phyloP scores from a whole-genome alignment of 2,329 filamentous ascomycete species.

The Penicillium sp. region DNA sequence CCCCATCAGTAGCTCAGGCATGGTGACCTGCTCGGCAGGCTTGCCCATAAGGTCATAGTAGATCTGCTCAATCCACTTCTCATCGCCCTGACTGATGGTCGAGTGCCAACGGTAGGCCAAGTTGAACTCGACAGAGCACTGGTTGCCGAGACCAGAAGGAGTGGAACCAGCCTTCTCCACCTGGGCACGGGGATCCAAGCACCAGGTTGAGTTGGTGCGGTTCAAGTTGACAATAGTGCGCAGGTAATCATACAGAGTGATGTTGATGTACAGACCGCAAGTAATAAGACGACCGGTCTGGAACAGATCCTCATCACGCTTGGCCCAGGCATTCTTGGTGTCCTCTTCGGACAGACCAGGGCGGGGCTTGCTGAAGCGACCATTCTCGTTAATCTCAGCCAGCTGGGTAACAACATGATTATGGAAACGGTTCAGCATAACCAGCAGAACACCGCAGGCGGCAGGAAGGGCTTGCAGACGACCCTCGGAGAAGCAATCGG shows the following conservation, averaged over 20 bases:
- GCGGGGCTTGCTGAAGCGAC: slow-evolving; percentile 68
- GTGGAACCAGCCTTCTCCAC: slow-evolving; percentile 61
- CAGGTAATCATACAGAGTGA: slow-evolving; percentile 74
- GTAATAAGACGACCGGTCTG: slow-evolving; percentile 73
- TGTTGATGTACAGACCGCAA: slow-evolving; percentile 73
- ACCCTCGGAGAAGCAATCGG: slow-evolving; percentile 69
- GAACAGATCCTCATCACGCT: slow-evolving; percentile 75
- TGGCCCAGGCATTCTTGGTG: slow-evolving; percentile 55
- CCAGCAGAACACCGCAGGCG: slow-evolving; percentile 66
- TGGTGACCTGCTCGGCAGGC: slow-evolving; percentile 54
- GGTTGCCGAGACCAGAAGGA: slow-evolving; percentile 73
- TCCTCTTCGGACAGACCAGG: slow-evolving; percentile 52
- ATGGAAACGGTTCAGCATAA: slow-evolving; percentile 76
- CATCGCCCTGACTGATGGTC: slow-evolving; percentile 70
- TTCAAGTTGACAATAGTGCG: slow-evolving; percentile 74
- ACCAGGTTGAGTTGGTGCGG: slow-evolving; percentile 73
- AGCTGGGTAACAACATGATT: slow-evolving; percentile 80
- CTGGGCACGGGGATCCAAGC: slow-evolving; percentile 71
- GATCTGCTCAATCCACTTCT: slow-evolving; percentile 73
- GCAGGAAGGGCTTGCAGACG: slow-evolving; percentile 69
- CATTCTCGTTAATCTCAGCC: slow-evolving; percentile 79
- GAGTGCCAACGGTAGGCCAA: slow-evolving; percentile 87
- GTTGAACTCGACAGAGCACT: slow-evolving; percentile 86
- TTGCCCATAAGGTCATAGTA: slow-evolving; percentile 64
- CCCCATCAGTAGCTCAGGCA: slow-evolving; percentile 61